Conservation (phyloP, 2,329 filamentous ascomycete species). For the Clarireedia homoeocarpa region DNA sequence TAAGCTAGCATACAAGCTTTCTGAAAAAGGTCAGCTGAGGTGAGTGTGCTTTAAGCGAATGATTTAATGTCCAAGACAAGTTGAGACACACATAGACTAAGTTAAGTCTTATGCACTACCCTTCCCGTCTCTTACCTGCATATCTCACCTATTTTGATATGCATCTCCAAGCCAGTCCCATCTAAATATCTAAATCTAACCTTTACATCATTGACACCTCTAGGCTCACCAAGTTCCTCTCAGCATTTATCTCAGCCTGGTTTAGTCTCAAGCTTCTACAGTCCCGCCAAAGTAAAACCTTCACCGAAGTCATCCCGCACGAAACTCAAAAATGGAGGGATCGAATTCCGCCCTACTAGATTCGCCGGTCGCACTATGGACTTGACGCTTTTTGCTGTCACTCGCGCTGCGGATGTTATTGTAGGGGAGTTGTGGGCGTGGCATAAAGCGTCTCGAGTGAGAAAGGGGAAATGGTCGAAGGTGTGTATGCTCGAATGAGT, state of each 20-base stretch:
- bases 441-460: slow-evolving; percentile 37
- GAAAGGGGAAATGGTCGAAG: slow-evolving; percentile 39
- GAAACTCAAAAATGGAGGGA: slow-evolving; percentile 21
- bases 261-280: slow-evolving; percentile 50
- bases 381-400: slow-evolving; percentile 69
- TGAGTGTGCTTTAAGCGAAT: slow-evolving; percentile 1
- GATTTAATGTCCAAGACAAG: too few species aligned
- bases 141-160: too few species aligned
- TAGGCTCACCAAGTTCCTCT: slow-evolving; percentile 49
- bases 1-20: slow-evolving; percentile 20
- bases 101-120: background rate
- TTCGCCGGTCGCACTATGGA: slow-evolving; percentile 69
- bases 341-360: slow-evolving; percentile 25
- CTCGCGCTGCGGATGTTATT: slow-evolving; percentile 64
- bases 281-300: slow-evolving; percentile 39
- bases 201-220: background rate
- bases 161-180: too few species aligned
- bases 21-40: slow-evolving; percentile 23
- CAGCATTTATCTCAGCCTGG: slow-evolving; percentile 51
- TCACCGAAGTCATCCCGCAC: slow-evolving; percentile 34
- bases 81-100: background rate
- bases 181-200: background rate
- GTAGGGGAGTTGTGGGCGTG: slow-evolving; percentile 58
- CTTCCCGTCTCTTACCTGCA: background rate
- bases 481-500: slow-evolving; percentile 27